These are phyloP conservation scores for Picea abies DNA, from an alignment of 83 land plant species.

Conservation along the genomic window DNA sequence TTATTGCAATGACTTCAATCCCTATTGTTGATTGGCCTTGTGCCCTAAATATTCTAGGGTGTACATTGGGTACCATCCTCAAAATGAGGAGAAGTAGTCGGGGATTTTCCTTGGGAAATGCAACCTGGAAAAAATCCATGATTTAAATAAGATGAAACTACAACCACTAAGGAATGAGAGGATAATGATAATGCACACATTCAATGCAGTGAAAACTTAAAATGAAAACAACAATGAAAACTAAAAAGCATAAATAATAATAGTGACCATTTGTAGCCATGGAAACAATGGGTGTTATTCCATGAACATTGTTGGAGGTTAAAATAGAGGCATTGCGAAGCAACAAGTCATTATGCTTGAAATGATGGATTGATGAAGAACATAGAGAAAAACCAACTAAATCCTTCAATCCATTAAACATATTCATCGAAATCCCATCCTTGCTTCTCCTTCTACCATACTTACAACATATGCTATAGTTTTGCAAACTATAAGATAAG, in stretches of 20 bases:
- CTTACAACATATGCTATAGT: not conserved
- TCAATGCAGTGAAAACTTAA: not conserved
- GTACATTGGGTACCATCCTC: too few species aligned
- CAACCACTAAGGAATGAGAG: too few species aligned
- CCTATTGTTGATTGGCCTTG: too few species aligned
- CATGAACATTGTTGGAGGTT: too few species aligned
- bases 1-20: too few species aligned
- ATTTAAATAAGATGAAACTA: not conserved
- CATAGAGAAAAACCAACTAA: slow-evolving; percentile 3
- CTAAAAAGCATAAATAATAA: not conserved
- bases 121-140: not conserved
- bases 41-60: too few species aligned
- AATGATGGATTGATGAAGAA: not conserved
- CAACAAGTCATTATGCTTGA: not conserved
- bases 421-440: not conserved
- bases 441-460: not conserved
- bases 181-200: too few species aligned
- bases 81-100: too few species aligned
- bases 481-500: not conserved
- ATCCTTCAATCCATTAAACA: not conserved
- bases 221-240: not conserved
- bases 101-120: too few species aligned
- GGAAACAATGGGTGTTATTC: not conserved
- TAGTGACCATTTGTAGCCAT: not conserved
- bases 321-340: not conserved